Percentiles rank a stretch among this genome's conserved stretches.
Conservation (phyloP, 495 filamentous ascomycete species). For the Tetracladium setigerum region DNA sequence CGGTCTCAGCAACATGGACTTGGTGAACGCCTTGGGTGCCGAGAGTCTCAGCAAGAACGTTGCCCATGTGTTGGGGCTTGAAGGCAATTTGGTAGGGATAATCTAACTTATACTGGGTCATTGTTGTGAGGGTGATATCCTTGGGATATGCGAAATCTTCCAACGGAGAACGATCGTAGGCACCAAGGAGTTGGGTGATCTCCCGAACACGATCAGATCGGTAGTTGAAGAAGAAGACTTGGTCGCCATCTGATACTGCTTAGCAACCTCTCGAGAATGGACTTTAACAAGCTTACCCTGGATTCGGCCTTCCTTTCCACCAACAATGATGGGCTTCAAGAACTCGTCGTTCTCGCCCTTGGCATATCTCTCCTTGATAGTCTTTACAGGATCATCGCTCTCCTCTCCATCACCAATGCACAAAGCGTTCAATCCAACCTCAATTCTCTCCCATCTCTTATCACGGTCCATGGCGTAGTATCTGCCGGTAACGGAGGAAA, state of each 20-base stretch:
- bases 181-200: conserved; percentile 88
- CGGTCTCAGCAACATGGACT: conserved; percentile 94
- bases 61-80: conserved; percentile 89
- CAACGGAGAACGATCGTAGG: conserved; percentile 78
- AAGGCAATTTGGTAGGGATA: conserved; percentile 93
- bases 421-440: conserved; percentile 82
- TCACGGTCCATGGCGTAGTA: conserved; percentile 99
- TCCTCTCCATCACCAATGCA: conserved; percentile 79
- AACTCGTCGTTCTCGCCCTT: conserved; percentile 93
- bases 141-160: conserved; percentile 95
- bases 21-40: conserved; percentile 81
- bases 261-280: not conserved
- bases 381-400: conserved; percentile 74
- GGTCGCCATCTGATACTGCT: conserved; percentile 63
- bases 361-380: conserved; percentile 79
- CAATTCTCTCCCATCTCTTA: conserved; percentile 95
- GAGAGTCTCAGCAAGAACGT: conserved; percentile 94
- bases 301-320: conserved; percentile 74
- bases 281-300: conserved; percentile 49
- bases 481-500: conserved; percentile 90
- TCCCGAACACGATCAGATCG: conserved; percentile 96
- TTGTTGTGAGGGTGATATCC: conserved; percentile 84
- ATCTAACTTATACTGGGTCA: conserved; percentile 97
- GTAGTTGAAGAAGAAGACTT: conserved; percentile 99
- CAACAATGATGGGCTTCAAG: conserved; percentile 93